These are phyloP conservation scores for Sonneratia caseolaris DNA, from an alignment of 345 rosid species.

Conservation along the genomic window DNA sequence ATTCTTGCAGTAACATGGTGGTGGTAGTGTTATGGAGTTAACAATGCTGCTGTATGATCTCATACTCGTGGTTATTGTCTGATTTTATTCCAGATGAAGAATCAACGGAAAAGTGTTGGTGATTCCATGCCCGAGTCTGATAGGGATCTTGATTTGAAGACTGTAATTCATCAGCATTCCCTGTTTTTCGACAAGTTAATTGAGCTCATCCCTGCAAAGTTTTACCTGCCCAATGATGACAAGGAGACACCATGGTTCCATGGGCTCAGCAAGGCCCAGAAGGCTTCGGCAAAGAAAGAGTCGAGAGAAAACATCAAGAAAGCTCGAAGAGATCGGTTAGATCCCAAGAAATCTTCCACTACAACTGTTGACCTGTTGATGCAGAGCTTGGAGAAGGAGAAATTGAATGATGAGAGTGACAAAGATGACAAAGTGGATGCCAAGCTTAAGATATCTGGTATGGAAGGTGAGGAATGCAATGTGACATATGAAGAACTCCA, in stretches of 20 bases:
- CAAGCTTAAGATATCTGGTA: constrained; percentile 24
- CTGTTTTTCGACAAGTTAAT: constrained; percentile 61
- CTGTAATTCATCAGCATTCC: constrained; percentile 38
- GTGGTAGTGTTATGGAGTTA: too few species aligned
- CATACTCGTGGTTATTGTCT: not conserved
- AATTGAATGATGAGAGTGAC: constrained; percentile 23
- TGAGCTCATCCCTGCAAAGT: constrained; percentile 81
- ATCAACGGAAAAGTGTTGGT: constrained; percentile 21
- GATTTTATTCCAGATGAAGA: constrained; percentile 30
- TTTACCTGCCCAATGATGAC: constrained; percentile 65
- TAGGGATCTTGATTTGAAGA: constrained; percentile 26
- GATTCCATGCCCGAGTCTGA: constrained; percentile 1
- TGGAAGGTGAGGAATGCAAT: constrained; percentile 28
- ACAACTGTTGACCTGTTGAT: constrained; percentile 63
- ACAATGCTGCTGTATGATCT: too few species aligned
- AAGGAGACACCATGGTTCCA: constrained; percentile 66
- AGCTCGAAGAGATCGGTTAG: constrained; percentile 69
- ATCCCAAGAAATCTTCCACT: constrained; percentile 48
- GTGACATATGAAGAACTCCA: constrained; percentile 73
- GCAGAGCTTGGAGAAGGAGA: constrained; percentile 58
- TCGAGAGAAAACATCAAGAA: constrained; percentile 61
- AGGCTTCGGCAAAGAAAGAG: constrained; percentile 55
- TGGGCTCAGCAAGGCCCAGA: constrained; percentile 65
- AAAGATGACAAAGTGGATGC: constrained; percentile 32
- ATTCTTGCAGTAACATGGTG: too few species aligned